phyloP scores from a whole-genome alignment of 2,329 filamentous ascomycete species.

The Didymella glomerata region DNA sequence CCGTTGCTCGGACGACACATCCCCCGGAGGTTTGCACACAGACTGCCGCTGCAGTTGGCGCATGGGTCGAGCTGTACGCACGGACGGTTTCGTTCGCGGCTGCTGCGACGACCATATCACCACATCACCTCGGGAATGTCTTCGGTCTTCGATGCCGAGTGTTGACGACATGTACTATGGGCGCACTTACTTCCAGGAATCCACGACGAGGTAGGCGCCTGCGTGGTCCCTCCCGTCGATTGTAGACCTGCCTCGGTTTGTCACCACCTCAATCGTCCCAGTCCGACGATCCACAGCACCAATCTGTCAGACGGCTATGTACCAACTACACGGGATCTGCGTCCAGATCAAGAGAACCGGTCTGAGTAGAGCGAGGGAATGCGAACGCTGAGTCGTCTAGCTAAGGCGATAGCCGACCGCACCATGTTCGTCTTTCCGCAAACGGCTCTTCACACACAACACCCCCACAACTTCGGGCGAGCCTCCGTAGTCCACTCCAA shows the following conservation, averaged over 20 bases:
- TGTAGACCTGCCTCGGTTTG: background rate
- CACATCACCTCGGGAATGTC: background rate
- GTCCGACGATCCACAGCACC: background rate
- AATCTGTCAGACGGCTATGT: background rate
- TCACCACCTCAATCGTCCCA: background rate
- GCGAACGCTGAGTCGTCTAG: background rate
- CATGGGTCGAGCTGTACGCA: constrained; percentile 16
- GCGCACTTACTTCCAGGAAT: too few relatives aligned
- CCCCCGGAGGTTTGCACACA: constrained; percentile 14
- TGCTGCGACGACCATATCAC: too few relatives aligned
- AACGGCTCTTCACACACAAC: background rate
- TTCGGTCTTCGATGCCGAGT: background rate
- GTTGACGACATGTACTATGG: background rate
- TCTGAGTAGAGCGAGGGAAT: too few relatives aligned
- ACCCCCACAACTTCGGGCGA: background rate
- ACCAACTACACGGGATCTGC: background rate
- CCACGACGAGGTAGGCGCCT: too few relatives aligned
- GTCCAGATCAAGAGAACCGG: too few relatives aligned
- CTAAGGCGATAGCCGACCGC: background rate
- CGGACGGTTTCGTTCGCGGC: too few relatives aligned
- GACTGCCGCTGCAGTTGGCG: constrained; percentile 2
- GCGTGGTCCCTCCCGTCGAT: too few relatives aligned
- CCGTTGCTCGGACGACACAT: constrained; percentile 20
- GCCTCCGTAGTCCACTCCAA: too few relatives aligned
- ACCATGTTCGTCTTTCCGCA: background rate